phyloP scores from a whole-genome alignment of 1,284 basidiomycete species.

The Quambalaria eucalypti region DNA sequence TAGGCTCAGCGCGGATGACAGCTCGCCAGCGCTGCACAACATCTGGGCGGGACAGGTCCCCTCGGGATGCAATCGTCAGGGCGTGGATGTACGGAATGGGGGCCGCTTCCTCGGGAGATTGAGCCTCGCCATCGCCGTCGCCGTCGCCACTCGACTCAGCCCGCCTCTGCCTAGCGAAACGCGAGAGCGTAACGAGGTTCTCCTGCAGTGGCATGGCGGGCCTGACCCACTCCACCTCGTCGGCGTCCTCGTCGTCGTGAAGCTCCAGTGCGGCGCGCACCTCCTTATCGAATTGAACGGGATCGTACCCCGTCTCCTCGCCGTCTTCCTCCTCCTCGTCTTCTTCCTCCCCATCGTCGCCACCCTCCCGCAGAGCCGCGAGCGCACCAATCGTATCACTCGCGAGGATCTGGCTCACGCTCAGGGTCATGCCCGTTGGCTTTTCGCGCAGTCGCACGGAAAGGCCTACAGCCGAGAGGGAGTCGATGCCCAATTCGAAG shows the following conservation, averaged over 20 bases:
- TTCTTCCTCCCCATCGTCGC: background rate
- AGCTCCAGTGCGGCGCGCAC: background rate
- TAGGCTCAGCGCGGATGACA: background rate
- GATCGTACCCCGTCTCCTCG: background rate
- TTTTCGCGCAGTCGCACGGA: background rate
- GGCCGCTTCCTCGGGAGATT: background rate
- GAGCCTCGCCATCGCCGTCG: no score
- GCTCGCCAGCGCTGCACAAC: background rate
- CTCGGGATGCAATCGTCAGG: background rate
- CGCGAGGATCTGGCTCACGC: background rate
- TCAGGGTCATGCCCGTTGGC: background rate
- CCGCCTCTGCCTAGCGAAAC: background rate
- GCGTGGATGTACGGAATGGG: background rate
- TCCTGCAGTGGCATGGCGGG: conserved; percentile 25
- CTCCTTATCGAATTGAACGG: background rate
- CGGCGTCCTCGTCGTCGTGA: background rate
- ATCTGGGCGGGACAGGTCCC: background rate
- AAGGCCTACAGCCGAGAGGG: conserved; percentile 1
- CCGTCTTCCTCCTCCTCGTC: background rate
- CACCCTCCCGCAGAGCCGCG: background rate
- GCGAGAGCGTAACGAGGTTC: conserved; percentile 17
- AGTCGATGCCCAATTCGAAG: conserved; percentile 7
- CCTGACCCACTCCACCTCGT: background rate
- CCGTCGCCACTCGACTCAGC: background rate
- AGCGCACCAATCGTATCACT: conserved; percentile 1